Base-by-base conservation (phyloP, 495 filamentous ascomycete genomes). In the Hyaloscypha hepaticicola region DNA sequence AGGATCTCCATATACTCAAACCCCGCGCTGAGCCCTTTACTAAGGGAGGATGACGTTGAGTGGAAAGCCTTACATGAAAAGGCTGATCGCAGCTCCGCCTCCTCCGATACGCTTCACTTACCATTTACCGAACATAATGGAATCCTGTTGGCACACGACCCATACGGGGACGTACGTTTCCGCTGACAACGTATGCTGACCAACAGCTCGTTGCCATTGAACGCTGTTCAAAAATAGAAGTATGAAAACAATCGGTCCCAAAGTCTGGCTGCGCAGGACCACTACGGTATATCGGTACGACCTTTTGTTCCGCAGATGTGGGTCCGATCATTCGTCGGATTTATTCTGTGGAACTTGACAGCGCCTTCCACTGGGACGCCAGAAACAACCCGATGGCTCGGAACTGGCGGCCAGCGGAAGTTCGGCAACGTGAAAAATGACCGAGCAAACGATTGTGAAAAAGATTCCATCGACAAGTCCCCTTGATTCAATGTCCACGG, bases 1-100 rank as follows among this genome's bases (percentile, higher is more conserved):
- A 28, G 26, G 19, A 27, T 53, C 45, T 11, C 55, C 25, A 53
- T 62, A 51, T 34, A 51, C 49, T 31, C n/a, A 3, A n/a, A 58
- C 28, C 49, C 48, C 7, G 14, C 22, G 31, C 31, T 5, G 31
- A 5, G 31, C 12, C 31, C 31, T n/a, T n/a, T n/a, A 34, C 5
- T 12, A 34, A 34, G 31, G 31, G 12, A 12, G 12, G 31, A 34
- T 45, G 38, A 14, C 38, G 38, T 4, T 16, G 4, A 16, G 19
- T 16, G 11, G 12, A 45, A 16, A 45, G 5, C 31, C 12, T 34
- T 12, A 34, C 31, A 34, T 34, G 31, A 34, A 12, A 34, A 12
- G 12, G 5, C 12, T 34, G 5, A 34, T 12, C 31, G 19, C 11
- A 16, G 12, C 4, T 8, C 38, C 5, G 16, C 38, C 19, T 45